Conservation (phyloP, 2,329 filamentous ascomycete genomes). For the Exophiala lecanii-corni region DNA sequence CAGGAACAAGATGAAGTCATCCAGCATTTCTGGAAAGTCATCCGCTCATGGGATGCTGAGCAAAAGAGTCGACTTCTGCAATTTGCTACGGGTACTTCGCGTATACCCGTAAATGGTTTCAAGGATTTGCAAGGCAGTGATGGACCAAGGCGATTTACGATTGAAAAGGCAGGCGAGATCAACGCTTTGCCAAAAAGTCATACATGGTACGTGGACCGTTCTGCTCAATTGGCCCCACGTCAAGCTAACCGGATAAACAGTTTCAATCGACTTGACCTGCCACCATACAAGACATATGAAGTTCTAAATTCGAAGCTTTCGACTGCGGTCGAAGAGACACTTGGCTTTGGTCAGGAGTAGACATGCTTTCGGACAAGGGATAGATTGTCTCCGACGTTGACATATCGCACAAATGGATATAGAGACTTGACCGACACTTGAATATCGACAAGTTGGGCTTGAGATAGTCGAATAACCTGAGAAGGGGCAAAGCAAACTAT, state of each 20-base stretch:
- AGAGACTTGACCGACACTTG: too few species aligned
- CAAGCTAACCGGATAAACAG: slow-evolving; percentile 41
- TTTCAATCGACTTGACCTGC: slow-evolving; percentile 95
- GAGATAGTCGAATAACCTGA: too few species aligned
- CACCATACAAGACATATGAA: slow-evolving; percentile 86
- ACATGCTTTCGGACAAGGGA: too few species aligned
- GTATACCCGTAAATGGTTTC: slow-evolving; percentile 98
- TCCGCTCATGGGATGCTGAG: slow-evolving; percentile 94
- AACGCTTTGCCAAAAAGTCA: slow-evolving; percentile 92
- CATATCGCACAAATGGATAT: too few species aligned
- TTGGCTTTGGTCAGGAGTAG: slow-evolving; percentile 98
- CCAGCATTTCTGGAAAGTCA: slow-evolving; percentile 95
- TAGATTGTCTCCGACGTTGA: too few species aligned
- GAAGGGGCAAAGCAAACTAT: too few species aligned
- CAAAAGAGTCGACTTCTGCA: slow-evolving; percentile 95
- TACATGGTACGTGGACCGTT: slow-evolving; percentile 71
- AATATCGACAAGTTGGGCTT: too few species aligned
- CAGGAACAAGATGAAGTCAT: slow-evolving; percentile 97
- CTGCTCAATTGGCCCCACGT: slow-evolving; percentile 21
- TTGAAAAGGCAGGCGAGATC: slow-evolving; percentile 93
- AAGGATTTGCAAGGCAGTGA: slow-evolving; percentile 98
- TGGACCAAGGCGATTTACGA: slow-evolving; percentile 90
- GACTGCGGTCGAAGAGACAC: slow-evolving; percentile 96
- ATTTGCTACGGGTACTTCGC: slow-evolving; percentile 94
- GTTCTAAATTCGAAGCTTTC: slow-evolving; percentile 83